Conservation (phyloP, 2,329 filamentous ascomycete genomes). For the Ophiosphaerella korrae region DNA sequence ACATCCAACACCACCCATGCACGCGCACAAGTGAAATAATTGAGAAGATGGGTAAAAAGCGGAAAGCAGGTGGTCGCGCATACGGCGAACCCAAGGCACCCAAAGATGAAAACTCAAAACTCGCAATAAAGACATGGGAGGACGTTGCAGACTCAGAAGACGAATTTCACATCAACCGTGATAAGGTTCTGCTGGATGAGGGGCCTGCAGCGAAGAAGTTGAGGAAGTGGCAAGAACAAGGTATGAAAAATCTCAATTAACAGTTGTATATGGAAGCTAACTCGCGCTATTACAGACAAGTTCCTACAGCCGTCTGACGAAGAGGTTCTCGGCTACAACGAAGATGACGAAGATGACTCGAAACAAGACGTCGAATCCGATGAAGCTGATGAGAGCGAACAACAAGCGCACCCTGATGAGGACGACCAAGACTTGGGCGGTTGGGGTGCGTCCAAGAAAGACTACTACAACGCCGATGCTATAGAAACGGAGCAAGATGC, state of each 20-base stretch:
- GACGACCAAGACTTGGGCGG: slow-evolving; percentile 67
- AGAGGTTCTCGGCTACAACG: slow-evolving; percentile 62
- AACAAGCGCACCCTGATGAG: slow-evolving; percentile 54
- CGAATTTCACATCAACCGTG: slow-evolving; percentile 85
- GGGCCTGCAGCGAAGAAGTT: slow-evolving; percentile 77
- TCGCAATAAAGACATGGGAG: slow-evolving; percentile 67
- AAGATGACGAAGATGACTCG: slow-evolving; percentile 45
- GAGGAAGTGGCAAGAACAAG: slow-evolving; percentile 71
- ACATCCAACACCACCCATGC: slow-evolving; percentile 5
- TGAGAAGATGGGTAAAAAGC: slow-evolving; percentile 60
- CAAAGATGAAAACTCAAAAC: slow-evolving; percentile 56
- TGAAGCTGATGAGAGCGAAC: slow-evolving; percentile 36
- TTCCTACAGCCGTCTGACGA: slow-evolving; percentile 65
- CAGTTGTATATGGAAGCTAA: background rate
- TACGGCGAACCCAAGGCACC: slow-evolving; percentile 42
- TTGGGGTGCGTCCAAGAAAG: slow-evolving; percentile 86
- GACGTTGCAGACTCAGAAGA: slow-evolving; percentile 94
- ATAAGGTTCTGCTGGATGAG: slow-evolving; percentile 85
- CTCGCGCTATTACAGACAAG: slow-evolving; percentile 53
- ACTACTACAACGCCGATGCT: slow-evolving; percentile 89
- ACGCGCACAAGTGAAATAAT: background rate
- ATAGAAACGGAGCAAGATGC: slow-evolving; percentile 75
- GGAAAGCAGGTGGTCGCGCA: slow-evolving; percentile 67
- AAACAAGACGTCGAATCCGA: slow-evolving; percentile 43
- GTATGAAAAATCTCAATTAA: slow-evolving; percentile 35